Evolutionary conservation across 306 rosid species (phyloP).

Genomic region (Rosa persica): DNA sequence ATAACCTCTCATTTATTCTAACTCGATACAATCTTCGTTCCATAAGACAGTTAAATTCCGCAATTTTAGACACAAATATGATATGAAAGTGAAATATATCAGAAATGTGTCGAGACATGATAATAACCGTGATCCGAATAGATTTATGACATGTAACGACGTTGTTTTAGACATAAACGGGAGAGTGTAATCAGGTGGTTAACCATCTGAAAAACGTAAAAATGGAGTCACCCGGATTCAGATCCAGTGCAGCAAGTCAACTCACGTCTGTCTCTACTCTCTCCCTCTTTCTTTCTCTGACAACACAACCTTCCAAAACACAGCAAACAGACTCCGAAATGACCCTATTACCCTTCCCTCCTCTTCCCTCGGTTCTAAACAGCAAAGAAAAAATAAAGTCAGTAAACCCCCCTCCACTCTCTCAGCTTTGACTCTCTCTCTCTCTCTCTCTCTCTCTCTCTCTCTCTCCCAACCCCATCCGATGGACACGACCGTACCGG

Average conservation of each 20-base stretch:
- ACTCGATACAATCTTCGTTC: not conserved
- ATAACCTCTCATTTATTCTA: not conserved
- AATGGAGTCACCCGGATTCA: not conserved
- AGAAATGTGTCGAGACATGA: too few species aligned
- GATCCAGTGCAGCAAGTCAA: slow-evolving; percentile 47
- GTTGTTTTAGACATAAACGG: not conserved
- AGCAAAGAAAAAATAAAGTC: too few species aligned
- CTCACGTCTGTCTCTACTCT: slow-evolving; percentile 22
- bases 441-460: not conserved
- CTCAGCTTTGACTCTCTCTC: not conserved
- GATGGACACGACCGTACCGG: slow-evolving; percentile 48
- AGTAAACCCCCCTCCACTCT: not conserved
- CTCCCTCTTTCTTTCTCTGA: not conserved
- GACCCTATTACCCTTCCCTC: slow-evolving; percentile 51
- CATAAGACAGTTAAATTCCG: not conserved
- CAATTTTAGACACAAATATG: too few species aligned
- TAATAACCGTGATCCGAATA: too few species aligned
- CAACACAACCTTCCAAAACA: slow-evolving; percentile 18
- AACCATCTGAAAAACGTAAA: not conserved
- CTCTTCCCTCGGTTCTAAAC: slow-evolving; percentile 15
- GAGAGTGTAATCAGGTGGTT: too few species aligned
- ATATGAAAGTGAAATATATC: too few species aligned
- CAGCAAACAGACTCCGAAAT: slow-evolving; percentile 23
- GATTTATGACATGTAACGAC: too few species aligned
- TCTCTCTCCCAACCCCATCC: not conserved